Evolutionary conservation across 2,329 filamentous ascomycete genomes (phyloP), one percentile per base, ranked within the genome.

Genomic region (Cladophialophora exuberans): DNA sequence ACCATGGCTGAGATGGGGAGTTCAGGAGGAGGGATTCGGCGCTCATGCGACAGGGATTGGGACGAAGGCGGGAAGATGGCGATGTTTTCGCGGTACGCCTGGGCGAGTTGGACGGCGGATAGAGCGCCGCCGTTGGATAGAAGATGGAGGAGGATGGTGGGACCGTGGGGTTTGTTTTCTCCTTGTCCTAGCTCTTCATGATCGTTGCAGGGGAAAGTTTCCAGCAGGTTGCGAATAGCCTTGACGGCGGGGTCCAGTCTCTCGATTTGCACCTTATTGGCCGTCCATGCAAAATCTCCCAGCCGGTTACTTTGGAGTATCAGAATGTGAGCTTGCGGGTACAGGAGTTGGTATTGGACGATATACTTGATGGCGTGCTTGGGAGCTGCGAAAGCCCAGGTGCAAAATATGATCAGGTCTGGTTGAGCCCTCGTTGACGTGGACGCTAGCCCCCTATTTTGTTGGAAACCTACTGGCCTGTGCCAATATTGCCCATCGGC

Each of bases 101-200:
- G 56, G 52, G 73, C 73, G 17, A 79, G 61, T 35, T 70, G 67
- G 28, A 66, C 65, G n/a, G 77, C 71, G 28, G 73, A 72, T 45
- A 71, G 70, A 20, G 73, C 69, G 47, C 80, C 80, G 46, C 79
- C 79, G 59, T 82, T 81, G 33, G 79, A 82, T 62, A 82, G 81
- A 28, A 73, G 54, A 59, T 82, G 79, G 10, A 79, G 64, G 3
- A 81, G 69, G n/a, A 81, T 66, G 15, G n/a, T 30, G 4, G 51
- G 44, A 10, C 26, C n/a, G 3, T 10, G n/a, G 2, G 22, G 11
- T 28, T 28, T 53, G 6, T 4, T 17, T 22, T 11, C 36, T 22
- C 7, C n/a, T 11, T 10, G 6, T 39, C 15, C 18, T 18, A 20
- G 4, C 11, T 18, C 36, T 18, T 18, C 26, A 7, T 23, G 30